phyloP scores from a whole-genome alignment of 768 basidiomycete species.

The Lentinus brumalis region DNA sequence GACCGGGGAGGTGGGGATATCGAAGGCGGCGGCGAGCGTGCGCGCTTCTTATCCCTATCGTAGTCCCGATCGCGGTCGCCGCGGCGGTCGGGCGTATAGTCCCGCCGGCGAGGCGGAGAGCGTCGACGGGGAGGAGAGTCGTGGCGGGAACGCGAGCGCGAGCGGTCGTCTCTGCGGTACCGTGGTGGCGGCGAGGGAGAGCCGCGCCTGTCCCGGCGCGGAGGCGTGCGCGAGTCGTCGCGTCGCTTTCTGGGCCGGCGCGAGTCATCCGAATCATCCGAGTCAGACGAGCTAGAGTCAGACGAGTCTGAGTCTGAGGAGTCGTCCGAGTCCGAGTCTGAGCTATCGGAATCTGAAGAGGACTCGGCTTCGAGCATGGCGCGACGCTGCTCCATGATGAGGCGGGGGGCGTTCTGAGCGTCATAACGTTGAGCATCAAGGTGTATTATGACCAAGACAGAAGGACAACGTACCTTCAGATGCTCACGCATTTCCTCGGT shows the following conservation, averaged over 20 bases:
- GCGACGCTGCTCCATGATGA: constrained; percentile 94
- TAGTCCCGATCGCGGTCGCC: not conserved
- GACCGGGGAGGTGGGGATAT: constrained; percentile 24
- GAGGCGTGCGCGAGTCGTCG: constrained; percentile 34
- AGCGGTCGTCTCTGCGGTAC: constrained; percentile 9
- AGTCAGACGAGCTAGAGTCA: constrained; percentile 26
- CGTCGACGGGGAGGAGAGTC: constrained; percentile 16
- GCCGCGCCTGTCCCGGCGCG: constrained; percentile 21
- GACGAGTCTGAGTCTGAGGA: constrained; percentile 30
- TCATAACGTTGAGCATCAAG: constrained; percentile 2
- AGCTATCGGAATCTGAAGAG: constrained; percentile 42
- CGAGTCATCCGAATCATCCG: not conserved
- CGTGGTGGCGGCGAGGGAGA: constrained; percentile 25
- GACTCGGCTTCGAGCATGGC: constrained; percentile 77
- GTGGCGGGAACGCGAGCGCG: constrained; percentile 21
- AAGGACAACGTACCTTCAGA: constrained; percentile 62
- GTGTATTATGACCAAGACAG: not conserved
- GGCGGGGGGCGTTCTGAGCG: constrained; percentile 81
- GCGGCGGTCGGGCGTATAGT: not conserved
- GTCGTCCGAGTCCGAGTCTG: constrained; percentile 39
- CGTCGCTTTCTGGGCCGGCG: constrained; percentile 28
- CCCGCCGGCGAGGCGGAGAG: not conserved
- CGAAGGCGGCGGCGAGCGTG: constrained; percentile 21
- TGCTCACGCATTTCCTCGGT: constrained; percentile 98
- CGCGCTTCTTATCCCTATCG: constrained; percentile 9